Percentiles rank a stretch among this genome's conserved stretches.
Conservation (phyloP, 1,139 yeast species). For the Kodamaea plutei region DNA sequence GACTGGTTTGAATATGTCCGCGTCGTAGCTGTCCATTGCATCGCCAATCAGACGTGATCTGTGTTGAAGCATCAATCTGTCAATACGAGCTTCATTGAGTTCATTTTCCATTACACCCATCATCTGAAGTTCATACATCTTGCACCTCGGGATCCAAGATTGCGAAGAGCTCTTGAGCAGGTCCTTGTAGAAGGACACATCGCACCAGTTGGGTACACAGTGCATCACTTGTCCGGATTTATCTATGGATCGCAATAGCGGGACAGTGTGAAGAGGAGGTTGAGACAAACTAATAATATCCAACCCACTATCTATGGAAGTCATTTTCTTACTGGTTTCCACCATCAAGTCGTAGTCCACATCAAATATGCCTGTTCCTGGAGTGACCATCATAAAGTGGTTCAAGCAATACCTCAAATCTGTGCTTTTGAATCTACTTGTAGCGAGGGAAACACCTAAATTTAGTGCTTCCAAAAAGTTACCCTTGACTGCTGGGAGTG, state of each 20-base stretch:
- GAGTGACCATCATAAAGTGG: conserved; percentile 81
- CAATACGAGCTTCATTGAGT: conserved; percentile 59
- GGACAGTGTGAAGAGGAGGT: conserved; percentile 90
- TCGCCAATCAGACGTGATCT: conserved; percentile 37
- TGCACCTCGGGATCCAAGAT: conserved; percentile 84
- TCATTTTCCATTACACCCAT: conserved; percentile 97
- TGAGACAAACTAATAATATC: conserved; percentile 86
- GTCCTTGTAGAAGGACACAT: conserved; percentile 82
- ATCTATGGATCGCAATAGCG: conserved; percentile 66
- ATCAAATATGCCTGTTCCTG: conserved; percentile 92
- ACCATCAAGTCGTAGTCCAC: conserved; percentile 78
- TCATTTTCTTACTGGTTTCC: conserved; percentile 70
- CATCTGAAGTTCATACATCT: conserved; percentile 94
- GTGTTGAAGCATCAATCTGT: conserved; percentile 37
- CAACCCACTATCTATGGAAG: conserved; percentile 76
- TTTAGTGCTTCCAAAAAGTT: conserved; percentile 85
- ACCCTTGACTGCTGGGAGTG: conserved; percentile 85
- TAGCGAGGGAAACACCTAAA: conserved; percentile 71
- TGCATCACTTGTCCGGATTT: conserved; percentile 53
- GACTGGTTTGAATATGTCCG: conserved; percentile 40
- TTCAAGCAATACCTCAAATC: conserved; percentile 84
- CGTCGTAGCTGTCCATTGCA: conserved; percentile 62
- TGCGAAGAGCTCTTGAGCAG: conserved; percentile 47
- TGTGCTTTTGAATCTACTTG: conserved; percentile 79
- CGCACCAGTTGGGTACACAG: conserved; percentile 93